Percentiles rank a stretch among this genome's conserved stretches.
These are phyloP conservation scores for Populus euphratica DNA, from an alignment of 345 rosid genomes.

Conservation along the genomic window DNA sequence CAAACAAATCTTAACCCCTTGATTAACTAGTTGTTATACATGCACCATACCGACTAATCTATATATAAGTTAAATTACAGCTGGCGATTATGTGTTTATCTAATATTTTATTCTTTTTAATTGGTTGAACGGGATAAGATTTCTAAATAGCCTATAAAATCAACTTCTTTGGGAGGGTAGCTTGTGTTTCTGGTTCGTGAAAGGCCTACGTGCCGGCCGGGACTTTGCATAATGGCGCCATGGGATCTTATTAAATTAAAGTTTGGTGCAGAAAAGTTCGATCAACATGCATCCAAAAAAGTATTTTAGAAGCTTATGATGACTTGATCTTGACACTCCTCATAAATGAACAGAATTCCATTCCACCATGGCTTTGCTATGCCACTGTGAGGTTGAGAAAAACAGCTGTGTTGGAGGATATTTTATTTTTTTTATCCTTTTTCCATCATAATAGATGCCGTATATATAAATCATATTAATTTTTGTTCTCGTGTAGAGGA, in stretches of 20 bases:
- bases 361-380: neutral
- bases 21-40: neutral
- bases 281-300: neutral
- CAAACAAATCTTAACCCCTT: neutral
- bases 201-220: slow-evolving; percentile 21
- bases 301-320: slow-evolving; percentile 2
- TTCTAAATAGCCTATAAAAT: neutral
- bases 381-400: neutral
- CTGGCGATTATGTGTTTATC: neutral
- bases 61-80: neutral
- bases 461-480: too few relatives aligned
- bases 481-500: too few relatives aligned
- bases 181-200: neutral
- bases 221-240: neutral
- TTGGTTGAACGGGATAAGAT: neutral
- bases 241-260: slow-evolving; percentile 1
- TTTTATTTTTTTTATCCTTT: too few relatives aligned
- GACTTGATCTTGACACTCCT: neutral
- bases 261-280: slow-evolving; percentile 27
- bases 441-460: too few relatives aligned
- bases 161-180: neutral
- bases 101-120: neutral
- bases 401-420: too few relatives aligned
- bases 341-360: neutral
- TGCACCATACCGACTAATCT: neutral